A percentile compares a stretch with the other conserved stretches of the same genome.
Conservation (phyloP, 164 flowering plant species). For the Warburgia ugandensis region DNA sequence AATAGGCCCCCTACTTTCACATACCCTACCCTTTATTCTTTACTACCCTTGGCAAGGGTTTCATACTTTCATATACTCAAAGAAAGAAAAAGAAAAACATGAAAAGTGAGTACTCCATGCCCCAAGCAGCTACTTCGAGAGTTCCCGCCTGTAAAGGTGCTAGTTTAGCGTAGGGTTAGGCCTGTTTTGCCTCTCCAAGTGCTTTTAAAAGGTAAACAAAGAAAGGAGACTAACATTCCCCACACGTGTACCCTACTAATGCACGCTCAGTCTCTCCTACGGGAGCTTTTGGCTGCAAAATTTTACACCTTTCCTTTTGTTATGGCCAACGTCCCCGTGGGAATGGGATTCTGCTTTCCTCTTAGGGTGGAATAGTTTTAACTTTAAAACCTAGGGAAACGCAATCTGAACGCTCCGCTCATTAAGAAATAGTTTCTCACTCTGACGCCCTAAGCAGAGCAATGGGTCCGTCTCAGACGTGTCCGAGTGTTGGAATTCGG, state of each 20-base stretch:
- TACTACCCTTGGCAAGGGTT: no score
- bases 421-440: no score
- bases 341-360: no score
- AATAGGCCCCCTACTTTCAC: no score
- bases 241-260: conserved; percentile 8
- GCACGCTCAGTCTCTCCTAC: conserved; percentile 6
- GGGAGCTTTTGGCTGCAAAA: neutral
- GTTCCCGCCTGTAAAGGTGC: neutral
- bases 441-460: no score
- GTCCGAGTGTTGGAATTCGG: no score
- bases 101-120: neutral
- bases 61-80: no score
- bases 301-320: neutral
- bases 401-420: no score
- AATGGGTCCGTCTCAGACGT: no score
- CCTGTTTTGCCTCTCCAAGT: neutral
- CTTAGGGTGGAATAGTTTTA: no score
- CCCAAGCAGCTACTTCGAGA: neutral
- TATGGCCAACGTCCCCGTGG: neutral
- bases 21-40: no score
- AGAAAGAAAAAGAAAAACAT: neutral
- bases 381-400: no score
- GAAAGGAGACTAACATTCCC: conserved; percentile 2
- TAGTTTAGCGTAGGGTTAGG: neutral
- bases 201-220: conserved; percentile 1